These are phyloP conservation scores for Coemansia sp. DNA, from an alignment of 192 early-diverging fungal species.

Conservation along the genomic window DNA sequence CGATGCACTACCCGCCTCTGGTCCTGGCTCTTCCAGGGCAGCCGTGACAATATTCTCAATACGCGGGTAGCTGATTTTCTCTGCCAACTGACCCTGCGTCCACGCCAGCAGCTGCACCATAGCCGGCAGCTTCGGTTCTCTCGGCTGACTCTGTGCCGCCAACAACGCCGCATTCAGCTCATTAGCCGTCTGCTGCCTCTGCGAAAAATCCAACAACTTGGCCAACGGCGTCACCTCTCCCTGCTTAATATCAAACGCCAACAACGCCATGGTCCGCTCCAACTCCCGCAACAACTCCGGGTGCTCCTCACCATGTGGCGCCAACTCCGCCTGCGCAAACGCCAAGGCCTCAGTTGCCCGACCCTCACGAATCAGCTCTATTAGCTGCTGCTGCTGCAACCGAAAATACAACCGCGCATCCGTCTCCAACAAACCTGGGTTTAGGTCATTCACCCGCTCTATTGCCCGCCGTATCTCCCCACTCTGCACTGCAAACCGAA, in stretches of 20 bases:
- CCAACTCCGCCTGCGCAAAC: constrained; percentile 97
- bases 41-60: constrained; percentile 80
- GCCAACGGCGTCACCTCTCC: constrained; percentile 77
- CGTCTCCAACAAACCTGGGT: constrained; percentile 95
- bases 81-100: constrained; percentile 89
- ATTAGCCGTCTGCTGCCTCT: constrained; percentile 86
- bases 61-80: constrained; percentile 74
- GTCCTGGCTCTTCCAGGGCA: constrained; percentile 50
- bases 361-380: constrained; percentile 88
- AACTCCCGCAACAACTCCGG: constrained; percentile 94
- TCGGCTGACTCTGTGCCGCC: constrained; percentile 83
- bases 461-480: constrained; percentile 93
- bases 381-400: constrained; percentile 93
- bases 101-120: constrained; percentile 90
- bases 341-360: constrained; percentile 76
- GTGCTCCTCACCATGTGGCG: constrained; percentile 93
- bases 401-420: constrained; percentile 93
- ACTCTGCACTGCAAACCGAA: constrained; percentile 83
- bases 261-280: constrained; percentile 92
- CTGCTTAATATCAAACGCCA: too few species aligned
- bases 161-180: constrained; percentile 95
- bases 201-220: constrained; percentile 79
- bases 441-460: constrained; percentile 95
- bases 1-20: neutral
- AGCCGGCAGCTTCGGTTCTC: constrained; percentile 88